These are phyloP conservation scores for Thielaviopsis populi DNA, from an alignment of 2,329 filamentous ascomycete genomes.

Conservation along the genomic window DNA sequence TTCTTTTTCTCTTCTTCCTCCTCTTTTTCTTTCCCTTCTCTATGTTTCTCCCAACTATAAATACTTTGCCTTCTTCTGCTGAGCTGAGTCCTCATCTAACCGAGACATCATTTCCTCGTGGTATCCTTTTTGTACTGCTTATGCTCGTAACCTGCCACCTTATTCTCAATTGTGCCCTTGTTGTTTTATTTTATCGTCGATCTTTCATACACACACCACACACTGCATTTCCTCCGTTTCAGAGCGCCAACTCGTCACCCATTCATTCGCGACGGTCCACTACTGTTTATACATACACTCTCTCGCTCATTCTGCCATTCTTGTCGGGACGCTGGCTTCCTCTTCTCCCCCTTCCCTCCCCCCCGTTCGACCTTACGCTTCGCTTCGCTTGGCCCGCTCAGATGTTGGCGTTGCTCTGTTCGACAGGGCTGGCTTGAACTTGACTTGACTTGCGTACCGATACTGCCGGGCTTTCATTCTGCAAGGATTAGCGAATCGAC, in stretches of 20 bases:
- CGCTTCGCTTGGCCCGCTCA: not conserved
- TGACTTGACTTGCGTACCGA: not conserved
- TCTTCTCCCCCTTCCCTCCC: not conserved
- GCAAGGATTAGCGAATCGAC: not conserved
- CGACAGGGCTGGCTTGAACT: not conserved
- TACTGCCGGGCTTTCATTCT: not conserved
- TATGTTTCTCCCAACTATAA: not conserved
- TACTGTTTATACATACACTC: not conserved
- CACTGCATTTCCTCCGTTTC: slow-evolving; percentile 3
- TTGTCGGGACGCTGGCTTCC: not conserved
- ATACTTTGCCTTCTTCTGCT: not conserved
- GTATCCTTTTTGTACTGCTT: not conserved
- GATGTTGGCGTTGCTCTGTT: not conserved
- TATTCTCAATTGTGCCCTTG: not conserved
- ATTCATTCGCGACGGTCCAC: not conserved
- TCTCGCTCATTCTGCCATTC: not conserved
- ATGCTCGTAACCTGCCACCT: not conserved
- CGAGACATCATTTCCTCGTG: not conserved
- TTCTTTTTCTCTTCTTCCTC: not conserved
- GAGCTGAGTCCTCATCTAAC: not conserved
- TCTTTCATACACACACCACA: not conserved
- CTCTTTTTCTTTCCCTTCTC: not conserved
- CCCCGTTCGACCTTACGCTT: too few species aligned
- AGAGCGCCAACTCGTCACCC: not conserved
- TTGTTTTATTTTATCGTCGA: slow-evolving; percentile 2